These are phyloP conservation scores for Somion occarium DNA, from an alignment of 1,284 basidiomycete genomes.

Conservation along the genomic window DNA sequence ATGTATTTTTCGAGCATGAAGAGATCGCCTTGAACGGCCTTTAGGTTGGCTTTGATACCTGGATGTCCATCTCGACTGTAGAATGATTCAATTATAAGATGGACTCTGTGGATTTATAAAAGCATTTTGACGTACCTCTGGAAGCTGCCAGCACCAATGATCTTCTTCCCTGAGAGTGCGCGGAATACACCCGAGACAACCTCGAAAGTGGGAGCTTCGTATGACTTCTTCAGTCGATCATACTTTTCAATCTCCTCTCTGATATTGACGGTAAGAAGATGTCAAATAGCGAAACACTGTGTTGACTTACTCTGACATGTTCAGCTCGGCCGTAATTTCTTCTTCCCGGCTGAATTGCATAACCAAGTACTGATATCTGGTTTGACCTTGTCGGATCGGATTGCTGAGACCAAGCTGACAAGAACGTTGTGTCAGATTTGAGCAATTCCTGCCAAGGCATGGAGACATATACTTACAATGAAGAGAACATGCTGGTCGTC, in stretches of 20 bases:
- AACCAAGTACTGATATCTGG: slow-evolving; percentile 95
- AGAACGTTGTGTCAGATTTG: background rate
- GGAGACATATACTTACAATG: slow-evolving; percentile 55
- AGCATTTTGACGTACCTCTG: slow-evolving; percentile 60
- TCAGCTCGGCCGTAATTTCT: slow-evolving; percentile 94
- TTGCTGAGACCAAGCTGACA: slow-evolving; percentile 79
- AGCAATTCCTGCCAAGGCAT: background rate
- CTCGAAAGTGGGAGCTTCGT: slow-evolving; percentile 92
- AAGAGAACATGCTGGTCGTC: slow-evolving; percentile 97
- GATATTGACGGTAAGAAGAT: background rate
- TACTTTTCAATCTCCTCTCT: slow-evolving; percentile 73
- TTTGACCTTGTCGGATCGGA: slow-evolving; percentile 97
- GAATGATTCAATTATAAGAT: background rate
- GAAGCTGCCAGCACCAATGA: slow-evolving; percentile 82
- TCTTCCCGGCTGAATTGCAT: slow-evolving; percentile 98
- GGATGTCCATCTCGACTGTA: slow-evolving; percentile 69
- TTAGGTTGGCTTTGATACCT: slow-evolving; percentile 94
- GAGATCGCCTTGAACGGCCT: slow-evolving; percentile 95
- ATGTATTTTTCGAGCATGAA: slow-evolving; percentile 98
- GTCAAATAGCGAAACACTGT: background rate
- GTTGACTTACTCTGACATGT: slow-evolving; percentile 79
- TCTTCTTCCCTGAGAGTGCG: slow-evolving; percentile 87
- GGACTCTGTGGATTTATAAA: no score
- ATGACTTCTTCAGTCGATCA: slow-evolving; percentile 86
- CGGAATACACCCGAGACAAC: slow-evolving; percentile 96